These are phyloP conservation scores for Silybum marianum DNA, from an alignment of 129 eudicot genomes.

Conservation along the genomic window DNA sequence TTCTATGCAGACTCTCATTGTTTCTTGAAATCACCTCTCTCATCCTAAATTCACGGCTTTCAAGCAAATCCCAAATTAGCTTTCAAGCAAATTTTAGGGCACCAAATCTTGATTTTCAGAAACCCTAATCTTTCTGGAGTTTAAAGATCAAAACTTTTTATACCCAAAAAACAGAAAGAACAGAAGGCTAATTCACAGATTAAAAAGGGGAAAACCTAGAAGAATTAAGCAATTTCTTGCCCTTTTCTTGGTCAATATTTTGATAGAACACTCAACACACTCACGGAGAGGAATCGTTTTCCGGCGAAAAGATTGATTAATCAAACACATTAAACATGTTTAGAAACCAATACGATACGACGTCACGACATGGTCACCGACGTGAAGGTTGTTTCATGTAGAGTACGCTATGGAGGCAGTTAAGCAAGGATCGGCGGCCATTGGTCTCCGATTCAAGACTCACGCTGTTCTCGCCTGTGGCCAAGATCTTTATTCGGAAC, in stretches of 20 bases:
- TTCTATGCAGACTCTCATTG: conserved; percentile 39
- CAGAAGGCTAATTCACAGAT: conserved; percentile 6
- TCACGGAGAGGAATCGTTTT: conserved; percentile 3
- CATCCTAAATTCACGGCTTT: conserved; percentile 25
- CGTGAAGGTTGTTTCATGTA: conserved; percentile 87
- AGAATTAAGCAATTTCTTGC: conserved; percentile 5
- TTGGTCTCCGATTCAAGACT: conserved; percentile 93
- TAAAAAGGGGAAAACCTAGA: conserved; percentile 19
- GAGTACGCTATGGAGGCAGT: conserved; percentile 99
- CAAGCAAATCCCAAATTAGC: no score
- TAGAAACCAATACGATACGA: conserved; percentile 87
- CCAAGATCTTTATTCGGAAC: conserved; percentile 58
- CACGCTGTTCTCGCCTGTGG: conserved; percentile 86
- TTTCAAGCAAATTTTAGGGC: conserved; percentile 4
- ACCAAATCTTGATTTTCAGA: background rate
- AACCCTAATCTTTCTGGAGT: conserved; percentile 19
- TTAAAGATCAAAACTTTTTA: background rate
- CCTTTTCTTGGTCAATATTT: conserved; percentile 22
- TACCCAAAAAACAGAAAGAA: background rate
- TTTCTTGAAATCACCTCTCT: conserved; percentile 31
- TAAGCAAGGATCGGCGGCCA: conserved; percentile 97
- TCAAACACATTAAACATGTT: conserved; percentile 45
- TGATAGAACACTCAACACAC: conserved; percentile 21
- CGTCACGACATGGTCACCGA: conserved; percentile 93
- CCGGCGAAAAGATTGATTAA: conserved; percentile 13